Evolutionary conservation across 768 basidiomycete species (phyloP), one percentile per base, ranked within the genome.

Genomic region (Lentinula raphanica): DNA sequence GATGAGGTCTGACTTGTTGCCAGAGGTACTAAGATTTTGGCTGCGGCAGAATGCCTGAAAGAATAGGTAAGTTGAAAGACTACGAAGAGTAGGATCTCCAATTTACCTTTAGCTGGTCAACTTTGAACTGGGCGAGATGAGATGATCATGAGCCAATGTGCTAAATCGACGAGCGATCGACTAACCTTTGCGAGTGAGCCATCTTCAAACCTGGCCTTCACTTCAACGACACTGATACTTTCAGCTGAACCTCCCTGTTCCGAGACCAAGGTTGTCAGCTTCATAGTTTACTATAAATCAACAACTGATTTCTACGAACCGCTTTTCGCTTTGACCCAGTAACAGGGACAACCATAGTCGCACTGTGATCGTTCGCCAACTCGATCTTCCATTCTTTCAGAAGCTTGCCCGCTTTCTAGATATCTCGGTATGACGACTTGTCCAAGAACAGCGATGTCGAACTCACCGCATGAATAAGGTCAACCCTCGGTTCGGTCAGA

Each of bases 91-190:
- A 53, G 56, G 45, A 51, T 35, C n/a, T 46, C 44, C 62, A 42
- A 57, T 76, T 58, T 60, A 88, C 89, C 81, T 88, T 92, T 49
- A 93, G 76, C 65, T 90, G 87, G 69, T 88, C 87, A 60, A 90
- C 86, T 17, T 82, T 84, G 61, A 92, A 76, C 90, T 92, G 66
- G 56, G 62, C 58, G 23, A 31, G 61, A 59, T 44, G n/a, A n/a
- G n/a, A 65, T 48, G 61, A 55, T 59, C 40, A 40, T 48, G 59
- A 28, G 13, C 9, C 5, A 28, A 49, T 19, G 12, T 40, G 27
- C 27, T 5, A 58, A 25, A 15, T 17, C n/a, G 46, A 25, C 39
- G n/a, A 42, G 46, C 63, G 46, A 12, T 17, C 40, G 46, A 62
- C 76, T 65, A 67, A 91, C 91, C 79, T 93, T 96, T 54, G 60